Percentiles rank a stretch among this genome's conserved stretches.
These are phyloP conservation scores for Salix udensis DNA, from an alignment of 345 rosid species.

Conservation along the genomic window DNA sequence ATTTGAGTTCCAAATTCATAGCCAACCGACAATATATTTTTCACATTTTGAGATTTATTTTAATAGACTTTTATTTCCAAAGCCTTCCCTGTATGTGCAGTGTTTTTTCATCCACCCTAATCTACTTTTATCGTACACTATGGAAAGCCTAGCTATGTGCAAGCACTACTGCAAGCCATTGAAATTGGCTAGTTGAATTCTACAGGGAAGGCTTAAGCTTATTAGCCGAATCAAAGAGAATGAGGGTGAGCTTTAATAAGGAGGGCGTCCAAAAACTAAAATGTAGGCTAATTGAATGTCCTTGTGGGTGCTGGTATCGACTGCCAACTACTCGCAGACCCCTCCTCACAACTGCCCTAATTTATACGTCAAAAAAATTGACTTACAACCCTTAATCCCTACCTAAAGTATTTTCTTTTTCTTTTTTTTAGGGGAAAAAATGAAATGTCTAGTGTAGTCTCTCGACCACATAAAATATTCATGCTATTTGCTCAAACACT, in stretches of 20 bases:
- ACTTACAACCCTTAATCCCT: neutral
- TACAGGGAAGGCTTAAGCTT: neutral
- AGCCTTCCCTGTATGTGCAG: too few species aligned
- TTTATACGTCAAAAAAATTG: slow-evolving; percentile 8
- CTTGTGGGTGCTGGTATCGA: slow-evolving; percentile 30
- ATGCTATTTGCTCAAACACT: slow-evolving; percentile 14
- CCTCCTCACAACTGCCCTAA: slow-evolving; percentile 36
- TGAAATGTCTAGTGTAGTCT: neutral
- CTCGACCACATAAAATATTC: slow-evolving; percentile 9
- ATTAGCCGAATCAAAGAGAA: neutral
- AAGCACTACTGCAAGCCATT: neutral
- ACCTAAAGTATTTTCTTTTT: neutral
- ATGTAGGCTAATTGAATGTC: slow-evolving; percentile 63
- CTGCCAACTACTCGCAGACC: slow-evolving; percentile 52
- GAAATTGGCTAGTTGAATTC: neutral
- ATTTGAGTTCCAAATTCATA: too few species aligned
- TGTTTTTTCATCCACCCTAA: neutral
- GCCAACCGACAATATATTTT: too few species aligned
- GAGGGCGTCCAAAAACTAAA: slow-evolving; percentile 39
- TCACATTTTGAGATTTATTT: too few species aligned
- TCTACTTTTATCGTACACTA: too few species aligned
- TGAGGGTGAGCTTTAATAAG: slow-evolving; percentile 4
- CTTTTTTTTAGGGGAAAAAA: neutral
- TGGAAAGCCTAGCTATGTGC: neutral
- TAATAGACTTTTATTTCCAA: too few species aligned